phyloP scores from a whole-genome alignment of 2,329 filamentous ascomycete genomes.

The Pleoardoris graminearum region DNA sequence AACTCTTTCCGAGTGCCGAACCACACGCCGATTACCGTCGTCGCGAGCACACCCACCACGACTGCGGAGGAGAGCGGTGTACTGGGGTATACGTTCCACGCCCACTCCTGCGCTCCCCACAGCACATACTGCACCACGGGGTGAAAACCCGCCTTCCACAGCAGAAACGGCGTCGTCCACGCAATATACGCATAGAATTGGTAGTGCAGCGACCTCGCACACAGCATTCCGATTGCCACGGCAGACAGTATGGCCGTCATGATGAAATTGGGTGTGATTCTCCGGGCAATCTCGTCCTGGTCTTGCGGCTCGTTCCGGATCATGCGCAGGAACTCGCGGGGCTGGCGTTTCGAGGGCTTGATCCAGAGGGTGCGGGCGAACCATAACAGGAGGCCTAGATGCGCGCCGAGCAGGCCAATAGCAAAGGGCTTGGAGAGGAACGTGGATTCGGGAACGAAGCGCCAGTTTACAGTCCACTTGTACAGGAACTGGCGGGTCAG shows the following conservation, averaged over 20 bases:
- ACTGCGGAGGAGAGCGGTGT: conserved; percentile 64
- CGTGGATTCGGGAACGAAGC: conserved; percentile 80
- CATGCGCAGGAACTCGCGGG: conserved; percentile 59
- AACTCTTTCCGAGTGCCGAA: conserved; percentile 55
- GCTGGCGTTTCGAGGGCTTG: conserved; percentile 63
- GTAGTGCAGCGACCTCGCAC: conserved; percentile 87
- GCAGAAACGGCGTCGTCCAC: conserved; percentile 84
- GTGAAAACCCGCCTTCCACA: conserved; percentile 76
- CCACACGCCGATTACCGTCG: conserved; percentile 68
- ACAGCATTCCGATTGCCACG: conserved; percentile 78
- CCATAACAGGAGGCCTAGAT: conserved; percentile 65
- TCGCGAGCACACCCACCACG: conserved; percentile 71
- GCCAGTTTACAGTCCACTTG: conserved; percentile 99
- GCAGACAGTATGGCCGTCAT: conserved; percentile 76
- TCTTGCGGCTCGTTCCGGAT: conserved; percentile 51
- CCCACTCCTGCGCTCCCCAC: conserved; percentile 84
- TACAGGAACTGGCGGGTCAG: conserved; percentile 89
- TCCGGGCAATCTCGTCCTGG: conserved; percentile 60
- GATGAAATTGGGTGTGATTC: conserved; percentile 72
- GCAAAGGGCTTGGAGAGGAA: conserved; percentile 78
- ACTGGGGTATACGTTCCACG: conserved; percentile 94
- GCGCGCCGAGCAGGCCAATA: conserved; percentile 65
- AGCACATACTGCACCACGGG: conserved; percentile 68
- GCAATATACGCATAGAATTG: conserved; percentile 93
- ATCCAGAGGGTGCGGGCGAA: conserved; percentile 75